Base-by-base conservation (phyloP, 495 filamentous ascomycete species). In the Tuber borchii region DNA sequence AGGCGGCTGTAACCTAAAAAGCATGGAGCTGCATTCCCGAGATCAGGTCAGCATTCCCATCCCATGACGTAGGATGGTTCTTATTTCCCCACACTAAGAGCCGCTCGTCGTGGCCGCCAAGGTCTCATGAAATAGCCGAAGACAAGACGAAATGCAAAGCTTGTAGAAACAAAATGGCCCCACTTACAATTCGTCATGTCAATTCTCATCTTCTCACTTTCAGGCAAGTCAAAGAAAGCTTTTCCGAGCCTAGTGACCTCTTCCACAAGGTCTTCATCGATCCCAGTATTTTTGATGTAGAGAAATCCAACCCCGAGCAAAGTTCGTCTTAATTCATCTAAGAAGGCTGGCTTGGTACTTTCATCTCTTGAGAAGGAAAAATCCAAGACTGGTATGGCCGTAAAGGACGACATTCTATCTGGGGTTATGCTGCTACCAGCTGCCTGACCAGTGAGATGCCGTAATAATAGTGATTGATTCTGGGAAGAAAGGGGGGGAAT, bases 291-390 rank as follows among this genome's bases (percentile, higher is more conserved):
- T 77, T 89, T 90, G 72, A 99, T 88, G 80, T 99, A 99, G 74
- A 97, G 86, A 82, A 99, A 97, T 7, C 95, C 95, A 45, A 97
- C 93, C 84, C 95, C 92, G 81, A 98, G 88, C 43, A 98, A 86
- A 0, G 94, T 93, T 80, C 92, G 86, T 31, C 91, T 91, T 20
- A 98, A 87, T 17, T 90, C 84, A 0, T 87, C 84, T 0, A 98
- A 86, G 83, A 97, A 97, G 12, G 77, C 81, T 1, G 90, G 86
- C 84, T 97, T 97, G 0, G 92, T 94, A 14, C 85, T 82, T n/a
- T 90, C 84, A 69, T 89, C 85, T 72, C 85, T 70, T 14, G 91
- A 87, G 37, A 89, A 86, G 2, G 92, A 88, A 74, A 94, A 89
- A 83, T 97, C 92, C 22, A 98, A 88, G 73, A 97, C 87, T 0